These are phyloP conservation scores for Solanum tacnaense DNA, from an alignment of 257 asterid species.

Conservation along the genomic window DNA sequence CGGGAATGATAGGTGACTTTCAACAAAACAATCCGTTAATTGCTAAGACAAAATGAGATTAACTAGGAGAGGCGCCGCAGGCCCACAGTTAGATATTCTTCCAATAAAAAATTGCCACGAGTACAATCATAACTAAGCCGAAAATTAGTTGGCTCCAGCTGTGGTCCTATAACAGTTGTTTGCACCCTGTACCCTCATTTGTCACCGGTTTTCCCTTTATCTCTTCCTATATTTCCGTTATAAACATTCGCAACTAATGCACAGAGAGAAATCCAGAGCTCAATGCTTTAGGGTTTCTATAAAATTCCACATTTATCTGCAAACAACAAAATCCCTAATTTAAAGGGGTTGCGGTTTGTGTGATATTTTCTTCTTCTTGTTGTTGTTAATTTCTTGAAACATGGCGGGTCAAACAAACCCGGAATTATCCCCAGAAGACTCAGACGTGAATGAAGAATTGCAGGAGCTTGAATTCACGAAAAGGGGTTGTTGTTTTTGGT, in stretches of 20 bases:
- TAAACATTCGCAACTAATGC: not conserved
- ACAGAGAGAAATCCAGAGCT: not conserved
- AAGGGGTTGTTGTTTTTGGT: constrained; percentile 47
- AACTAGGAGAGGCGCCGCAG: not conserved
- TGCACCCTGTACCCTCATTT: not conserved
- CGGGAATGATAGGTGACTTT: not conserved
- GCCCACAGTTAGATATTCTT: not conserved
- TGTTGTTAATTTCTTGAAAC: not conserved
- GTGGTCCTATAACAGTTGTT: not conserved
- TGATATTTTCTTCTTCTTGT: not conserved
- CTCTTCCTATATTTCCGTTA: not conserved
- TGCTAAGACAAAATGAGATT: not conserved
- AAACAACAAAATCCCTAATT: not conserved
- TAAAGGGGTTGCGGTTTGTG: constrained; percentile 8
- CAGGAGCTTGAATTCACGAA: constrained; percentile 26
- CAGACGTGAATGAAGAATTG: constrained; percentile 16
- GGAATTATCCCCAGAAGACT: constrained; percentile 12
- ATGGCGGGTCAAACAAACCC: constrained; percentile 25
- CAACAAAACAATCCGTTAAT: not conserved
- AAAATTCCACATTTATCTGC: not conserved
- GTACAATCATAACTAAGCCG: not conserved
- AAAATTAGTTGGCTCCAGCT: not conserved
- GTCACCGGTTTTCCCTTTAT: constrained; percentile 7
- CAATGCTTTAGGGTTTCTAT: not conserved
- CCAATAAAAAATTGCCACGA: not conserved